Evolutionary conservation across 176 grass and related monocot genomes (phyloP), one percentile per base, ranked within the genome.

Genomic region (Eleusine indica): DNA sequence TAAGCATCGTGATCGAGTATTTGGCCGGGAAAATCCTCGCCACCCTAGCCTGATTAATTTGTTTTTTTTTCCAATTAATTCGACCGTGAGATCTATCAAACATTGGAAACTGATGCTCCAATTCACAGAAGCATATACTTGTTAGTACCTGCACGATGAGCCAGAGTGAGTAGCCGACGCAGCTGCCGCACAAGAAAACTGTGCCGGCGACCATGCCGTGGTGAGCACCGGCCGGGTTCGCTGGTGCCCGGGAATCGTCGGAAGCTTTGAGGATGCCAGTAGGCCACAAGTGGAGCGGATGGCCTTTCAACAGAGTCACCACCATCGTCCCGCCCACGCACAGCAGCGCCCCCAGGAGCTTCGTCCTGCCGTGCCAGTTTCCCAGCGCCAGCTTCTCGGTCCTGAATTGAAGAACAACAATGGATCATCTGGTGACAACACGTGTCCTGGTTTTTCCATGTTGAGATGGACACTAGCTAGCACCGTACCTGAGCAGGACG

Each of bases 1-100:
- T 86, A 25, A 91, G 56, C 37, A 74, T 86, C 3, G 86, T 82
- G 47, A 54, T 52, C 78, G 66, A 85, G 35, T 85, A 91, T 56
- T 62, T 87, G 0, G 62, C 80, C 1, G 89, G 80, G 28, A 87
- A 87, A 3, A 86, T 47, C 53, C 65, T 80, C 4, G 46, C 77
- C 9, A 86, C 0, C 65, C 66, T 86, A 13, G 68, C 88, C 80
- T 90, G 71, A 66, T 4, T 14, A 3, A 51, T 46, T 7, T 12
- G 12, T 16, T 52, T 52, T 11, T 51, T 12, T 4, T 16, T 4
- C 11, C 49, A 52, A 52, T 15, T 52, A 16, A 15, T 52, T 35
- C 32, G 32, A 35, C 14, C 16, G 19, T n/a, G 7, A 2, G 54
- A 7, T 7, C 4, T n/a, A 7, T 2, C 17, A 8, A 2, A 19